These are phyloP conservation scores for Solanum neorickii DNA, from an alignment of 257 asterid genomes.

Conservation along the genomic window DNA sequence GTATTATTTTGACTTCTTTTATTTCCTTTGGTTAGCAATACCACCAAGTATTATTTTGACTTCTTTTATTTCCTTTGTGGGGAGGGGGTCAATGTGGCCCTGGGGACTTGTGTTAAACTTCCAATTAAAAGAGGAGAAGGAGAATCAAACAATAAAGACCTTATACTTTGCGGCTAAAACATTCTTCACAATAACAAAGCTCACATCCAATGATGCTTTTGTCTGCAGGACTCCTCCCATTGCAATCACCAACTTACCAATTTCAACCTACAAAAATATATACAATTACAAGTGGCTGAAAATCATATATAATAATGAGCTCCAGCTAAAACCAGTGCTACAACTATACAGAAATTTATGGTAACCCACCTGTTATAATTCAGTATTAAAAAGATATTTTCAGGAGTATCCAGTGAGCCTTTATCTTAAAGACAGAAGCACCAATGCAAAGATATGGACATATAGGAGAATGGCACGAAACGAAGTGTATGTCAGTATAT, in stretches of 20 bases:
- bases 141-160: constrained; percentile 22
- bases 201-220: constrained; percentile 73
- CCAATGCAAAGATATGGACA: not conserved
- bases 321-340: not conserved
- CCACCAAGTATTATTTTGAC: not conserved
- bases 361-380: not conserved
- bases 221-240: constrained; percentile 79
- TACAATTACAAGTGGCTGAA: constrained; percentile 11
- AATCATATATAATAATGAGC: not conserved
- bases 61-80: not conserved
- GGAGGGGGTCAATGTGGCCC: not conserved
- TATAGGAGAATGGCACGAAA: not conserved
- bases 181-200: constrained; percentile 78
- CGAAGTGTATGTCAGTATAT: not conserved
- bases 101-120: not conserved
- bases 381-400: not conserved
- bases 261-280: constrained; percentile 47
- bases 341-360: not conserved
- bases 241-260: constrained; percentile 60
- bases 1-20: not conserved
- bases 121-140: not conserved
- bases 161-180: constrained; percentile 78
- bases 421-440: not conserved
- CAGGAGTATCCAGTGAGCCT: not conserved
- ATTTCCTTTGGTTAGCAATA: not conserved